These are phyloP conservation scores for Solanum sitiens DNA, from an alignment of 257 asterid species.

Conservation along the genomic window DNA sequence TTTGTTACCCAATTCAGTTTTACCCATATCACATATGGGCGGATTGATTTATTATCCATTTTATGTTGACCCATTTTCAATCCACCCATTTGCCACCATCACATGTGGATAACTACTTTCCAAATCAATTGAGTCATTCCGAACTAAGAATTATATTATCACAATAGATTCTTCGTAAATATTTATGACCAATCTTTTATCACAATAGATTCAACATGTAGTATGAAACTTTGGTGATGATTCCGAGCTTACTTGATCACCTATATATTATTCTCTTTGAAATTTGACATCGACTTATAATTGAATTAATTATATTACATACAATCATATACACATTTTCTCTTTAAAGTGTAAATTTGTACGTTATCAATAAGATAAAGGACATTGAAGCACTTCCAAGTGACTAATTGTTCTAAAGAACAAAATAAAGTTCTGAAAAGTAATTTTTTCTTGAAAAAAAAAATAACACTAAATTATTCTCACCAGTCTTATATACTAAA, in stretches of 20 bases:
- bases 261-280: not conserved
- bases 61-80: too few species aligned
- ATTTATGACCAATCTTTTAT: not conserved
- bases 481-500: not conserved
- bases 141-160: not conserved
- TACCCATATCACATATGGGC: too few species aligned
- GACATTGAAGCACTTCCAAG: not conserved
- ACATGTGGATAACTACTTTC: not conserved
- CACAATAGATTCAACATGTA: too few species aligned
- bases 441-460: too few species aligned
- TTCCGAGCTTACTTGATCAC: not conserved
- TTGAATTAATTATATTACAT: too few species aligned
- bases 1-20: too few species aligned
- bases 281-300: too few species aligned
- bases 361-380: not conserved
- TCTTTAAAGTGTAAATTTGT: not conserved
- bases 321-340: not conserved
- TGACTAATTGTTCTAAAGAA: not conserved
- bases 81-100: too few species aligned
- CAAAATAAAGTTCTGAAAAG: too few species aligned
- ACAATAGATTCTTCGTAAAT: not conserved
- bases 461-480: not conserved
- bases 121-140: not conserved
- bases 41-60: too few species aligned
- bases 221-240: too few species aligned